A percentile compares a stretch with the other conserved stretches of the same genome.
phyloP scores from a whole-genome alignment of 306 rosid species.

The Prunus dulcis region DNA sequence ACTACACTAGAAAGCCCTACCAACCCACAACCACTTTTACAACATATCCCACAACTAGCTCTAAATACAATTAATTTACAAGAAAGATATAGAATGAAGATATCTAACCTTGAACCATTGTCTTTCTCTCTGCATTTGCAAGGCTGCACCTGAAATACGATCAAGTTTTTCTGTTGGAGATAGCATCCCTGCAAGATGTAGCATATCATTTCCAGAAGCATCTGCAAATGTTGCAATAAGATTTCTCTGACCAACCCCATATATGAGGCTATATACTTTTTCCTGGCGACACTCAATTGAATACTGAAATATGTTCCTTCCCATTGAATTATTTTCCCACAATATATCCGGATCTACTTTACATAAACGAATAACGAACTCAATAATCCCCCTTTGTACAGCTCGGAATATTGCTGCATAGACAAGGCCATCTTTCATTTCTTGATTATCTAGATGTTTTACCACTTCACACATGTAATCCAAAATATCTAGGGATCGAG shows the following conservation, averaged over 20 bases:
- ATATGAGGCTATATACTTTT: conserved; percentile 1
- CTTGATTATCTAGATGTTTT: fast-evolving
- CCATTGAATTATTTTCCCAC: fast-evolving
- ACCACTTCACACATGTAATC: background rate
- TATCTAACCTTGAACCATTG: conserved; percentile 14
- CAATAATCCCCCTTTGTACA: background rate
- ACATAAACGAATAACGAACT: background rate
- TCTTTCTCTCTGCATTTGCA: conserved; percentile 21
- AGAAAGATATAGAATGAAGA: background rate
- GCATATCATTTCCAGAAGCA: background rate
- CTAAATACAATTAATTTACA: background rate
- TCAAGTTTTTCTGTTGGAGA: background rate
- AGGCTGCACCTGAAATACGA: conserved; percentile 12
- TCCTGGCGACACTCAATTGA: background rate
- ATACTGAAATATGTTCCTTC: background rate
- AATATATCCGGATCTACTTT: background rate
- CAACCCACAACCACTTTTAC: too few relatives aligned
- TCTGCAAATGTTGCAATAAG: background rate
- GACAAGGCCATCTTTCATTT: background rate
- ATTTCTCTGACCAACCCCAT: background rate
- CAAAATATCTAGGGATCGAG: background rate
- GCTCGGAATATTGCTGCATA: background rate
- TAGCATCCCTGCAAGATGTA: conserved; percentile 9
- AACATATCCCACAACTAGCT: too few relatives aligned
- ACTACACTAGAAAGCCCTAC: too few relatives aligned